Evolutionary conservation across 805 yeast genomes (phyloP), one percentile per base, ranked within the genome.

Genomic region (Spathaspora gorwiae): DNA sequence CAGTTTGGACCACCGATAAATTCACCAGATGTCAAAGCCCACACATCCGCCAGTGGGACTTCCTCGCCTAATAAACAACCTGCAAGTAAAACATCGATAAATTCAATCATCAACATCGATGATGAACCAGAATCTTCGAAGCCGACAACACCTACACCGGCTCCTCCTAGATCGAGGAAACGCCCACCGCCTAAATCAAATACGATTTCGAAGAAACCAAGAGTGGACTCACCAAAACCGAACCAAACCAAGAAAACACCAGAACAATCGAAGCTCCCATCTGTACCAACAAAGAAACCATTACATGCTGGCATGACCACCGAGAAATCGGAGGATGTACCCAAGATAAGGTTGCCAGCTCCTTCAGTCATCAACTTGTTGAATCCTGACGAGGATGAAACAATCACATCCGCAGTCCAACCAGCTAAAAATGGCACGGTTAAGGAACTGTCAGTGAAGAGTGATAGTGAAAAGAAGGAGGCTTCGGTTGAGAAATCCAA

Each of bases 51-150:
- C 14, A 26, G 37, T 10, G n/a, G n/a, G 3, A 35, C 37, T 19
- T 35, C 37, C 9, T 3, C 26, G 5, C 37, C 37, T 8, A 43
- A 15, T 31, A 36, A 27, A 27, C 36, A 12, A 43, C 47, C 26
- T n/a, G 32, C 41, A n/a, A 65, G 62, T 53, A 66, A 60, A 42
- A 61, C 75, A 0, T 66, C 73, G 6, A 71, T 71, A 26, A 66
- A 62, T 43, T 65, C 73, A 11, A 64, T 71, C 36, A 70, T 71
- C 44, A 71, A 71, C 51, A 46, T 55, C 10, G 75, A 70, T 35
- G 67, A 62, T 33, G 64, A 53, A 38, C 53, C 58, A 3, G 57
- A 52, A 7, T 27, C 37, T 8, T 29, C 32, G 3, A 29, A 29
- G 12, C 32, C 32, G 3, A 9, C 32, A 6, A 29, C 32, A 9